Evolutionary conservation across 2,329 filamentous ascomycete species (phyloP).

Genomic region (Chaetomiaceae sp.): DNA sequence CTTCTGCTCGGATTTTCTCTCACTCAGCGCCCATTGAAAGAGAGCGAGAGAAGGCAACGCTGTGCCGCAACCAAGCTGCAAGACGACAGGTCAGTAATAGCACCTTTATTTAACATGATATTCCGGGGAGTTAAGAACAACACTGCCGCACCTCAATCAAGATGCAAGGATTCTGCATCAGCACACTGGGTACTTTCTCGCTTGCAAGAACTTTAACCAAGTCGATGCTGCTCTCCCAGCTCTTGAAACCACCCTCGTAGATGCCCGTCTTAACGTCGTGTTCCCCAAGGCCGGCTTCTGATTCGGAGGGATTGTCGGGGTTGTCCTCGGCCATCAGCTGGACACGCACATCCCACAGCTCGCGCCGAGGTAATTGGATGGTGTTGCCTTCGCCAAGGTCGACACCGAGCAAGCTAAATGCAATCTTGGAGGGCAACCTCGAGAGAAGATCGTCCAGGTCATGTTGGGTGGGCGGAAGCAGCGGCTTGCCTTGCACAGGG

Average conservation of each 20-base stretch:
- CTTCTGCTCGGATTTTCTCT: slow-evolving; percentile 25
- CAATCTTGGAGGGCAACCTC: slow-evolving; percentile 67
- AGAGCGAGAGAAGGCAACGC: slow-evolving; percentile 68
- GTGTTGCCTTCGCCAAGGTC: slow-evolving; percentile 53
- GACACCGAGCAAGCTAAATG: slow-evolving; percentile 60
- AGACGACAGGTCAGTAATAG: slow-evolving; percentile 27
- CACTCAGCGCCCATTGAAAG: slow-evolving; percentile 54
- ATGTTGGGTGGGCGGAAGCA: slow-evolving; percentile 53
- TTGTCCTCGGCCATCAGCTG: slow-evolving; percentile 73
- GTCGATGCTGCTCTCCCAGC: slow-evolving; percentile 82
- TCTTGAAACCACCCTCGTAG: slow-evolving; percentile 86
- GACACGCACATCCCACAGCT: slow-evolving; percentile 75
- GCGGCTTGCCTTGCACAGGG: slow-evolving; percentile 57
- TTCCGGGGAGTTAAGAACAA: background rate
- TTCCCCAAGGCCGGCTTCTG: slow-evolving; percentile 52
- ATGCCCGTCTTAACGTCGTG: slow-evolving; percentile 77
- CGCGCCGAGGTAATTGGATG: slow-evolving; percentile 62
- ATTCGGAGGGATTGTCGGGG: slow-evolving; percentile 35
- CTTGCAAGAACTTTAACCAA: slow-evolving; percentile 63
- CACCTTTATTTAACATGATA: background rate
- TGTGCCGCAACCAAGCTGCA: slow-evolving; percentile 71
- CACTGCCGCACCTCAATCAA: slow-evolving; percentile 50
- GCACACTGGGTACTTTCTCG: slow-evolving; percentile 35
- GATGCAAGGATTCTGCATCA: slow-evolving; percentile 36
- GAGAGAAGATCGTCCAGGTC: slow-evolving; percentile 48